Base-by-base conservation (phyloP, 768 basidiomycete species). In the Mycena epipterygia region DNA sequence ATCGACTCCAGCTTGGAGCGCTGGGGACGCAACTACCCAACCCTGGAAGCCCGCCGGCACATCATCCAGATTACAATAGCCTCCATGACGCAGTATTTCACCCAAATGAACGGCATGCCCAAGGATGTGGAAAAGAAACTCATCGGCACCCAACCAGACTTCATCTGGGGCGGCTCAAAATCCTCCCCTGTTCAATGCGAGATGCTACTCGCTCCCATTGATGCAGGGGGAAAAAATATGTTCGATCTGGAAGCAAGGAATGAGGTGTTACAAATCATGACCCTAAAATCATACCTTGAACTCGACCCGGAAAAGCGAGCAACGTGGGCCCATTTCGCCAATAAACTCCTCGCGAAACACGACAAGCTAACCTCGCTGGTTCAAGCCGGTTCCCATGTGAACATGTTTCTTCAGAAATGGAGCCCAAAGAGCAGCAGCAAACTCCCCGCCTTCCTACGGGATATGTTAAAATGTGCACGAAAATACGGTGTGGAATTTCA, bases 101-200 rank as follows among this genome's bases (percentile, higher is more conserved):
- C 81, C 0, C 51, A 73, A 44, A 81, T 81, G 0, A 82, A 85
- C 67, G 81, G 81, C 0, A 84, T 85, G 83, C 83, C 83, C 0
- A 51, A 65, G 16, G 11, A 52, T 0, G 70, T 81, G 0, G 75
- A 75, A 33, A 65, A 73, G 5, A 27, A 29, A 12, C 61, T 83
- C 0, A 29, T 64, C 25, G 76, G 73, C 27, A 71, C 41, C 3
- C 76, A 76, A 6, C 21, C 68, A 1, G 64, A 75, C 9, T 83
- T 82, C 41, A 71, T 83, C 1, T 83, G 79, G 78, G 61, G 68
- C 5, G 66, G 73, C 0, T 33, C 42, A 19, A 52, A 49, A n/a
- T 58, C 66, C 6, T 49, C 74, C 0, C 67, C 75, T 19, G 64
- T 80, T 1, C 73, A 73, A 35, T 33, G 63, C 13, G 65, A 79